These are phyloP conservation scores for Dalbergia oliveri DNA, from an alignment of 306 rosid genomes.

Conservation along the genomic window DNA sequence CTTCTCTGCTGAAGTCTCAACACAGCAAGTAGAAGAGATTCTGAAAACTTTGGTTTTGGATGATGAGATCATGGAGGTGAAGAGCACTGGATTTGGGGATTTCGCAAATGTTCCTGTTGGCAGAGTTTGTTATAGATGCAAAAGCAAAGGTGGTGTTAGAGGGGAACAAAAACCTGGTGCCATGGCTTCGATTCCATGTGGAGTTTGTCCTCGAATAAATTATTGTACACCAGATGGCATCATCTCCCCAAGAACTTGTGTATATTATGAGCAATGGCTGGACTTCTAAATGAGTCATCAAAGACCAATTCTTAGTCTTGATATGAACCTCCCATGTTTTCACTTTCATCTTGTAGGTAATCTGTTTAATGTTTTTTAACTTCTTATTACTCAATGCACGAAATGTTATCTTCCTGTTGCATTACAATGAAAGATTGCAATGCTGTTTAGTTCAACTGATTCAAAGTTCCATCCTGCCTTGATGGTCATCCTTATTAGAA, in stretches of 20 bases:
- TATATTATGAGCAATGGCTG: constrained; percentile 70
- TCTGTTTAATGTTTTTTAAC: background rate
- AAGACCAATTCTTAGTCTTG: background rate
- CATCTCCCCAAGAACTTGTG: constrained; percentile 75
- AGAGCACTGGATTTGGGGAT: constrained; percentile 73
- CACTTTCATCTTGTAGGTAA: background rate
- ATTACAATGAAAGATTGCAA: constrained; percentile 3
- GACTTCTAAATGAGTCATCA: constrained; percentile 57
- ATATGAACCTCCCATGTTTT: constrained; percentile 5
- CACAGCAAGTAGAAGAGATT: constrained; percentile 66
- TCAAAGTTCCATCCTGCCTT: background rate
- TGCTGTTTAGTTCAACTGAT: background rate
- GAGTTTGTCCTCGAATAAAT: constrained; percentile 75
- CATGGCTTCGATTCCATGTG: constrained; percentile 78
- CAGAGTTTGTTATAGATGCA: constrained; percentile 67
- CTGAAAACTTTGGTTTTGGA: constrained; percentile 70
- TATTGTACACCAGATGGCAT: constrained; percentile 70
- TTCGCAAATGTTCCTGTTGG: constrained; percentile 65
- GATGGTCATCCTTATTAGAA: constrained; percentile 11
- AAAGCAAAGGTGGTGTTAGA: constrained; percentile 54
- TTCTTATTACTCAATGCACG: constrained; percentile 10
- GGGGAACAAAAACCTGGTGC: constrained; percentile 58
- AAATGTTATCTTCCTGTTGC: constrained; percentile 1
- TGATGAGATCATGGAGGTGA: constrained; percentile 60
- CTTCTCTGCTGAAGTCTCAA: constrained; percentile 49